Evolutionary conservation across 2,329 filamentous ascomycete genomes (phyloP).

Genomic region (Drechslerella coelobrocha): DNA sequence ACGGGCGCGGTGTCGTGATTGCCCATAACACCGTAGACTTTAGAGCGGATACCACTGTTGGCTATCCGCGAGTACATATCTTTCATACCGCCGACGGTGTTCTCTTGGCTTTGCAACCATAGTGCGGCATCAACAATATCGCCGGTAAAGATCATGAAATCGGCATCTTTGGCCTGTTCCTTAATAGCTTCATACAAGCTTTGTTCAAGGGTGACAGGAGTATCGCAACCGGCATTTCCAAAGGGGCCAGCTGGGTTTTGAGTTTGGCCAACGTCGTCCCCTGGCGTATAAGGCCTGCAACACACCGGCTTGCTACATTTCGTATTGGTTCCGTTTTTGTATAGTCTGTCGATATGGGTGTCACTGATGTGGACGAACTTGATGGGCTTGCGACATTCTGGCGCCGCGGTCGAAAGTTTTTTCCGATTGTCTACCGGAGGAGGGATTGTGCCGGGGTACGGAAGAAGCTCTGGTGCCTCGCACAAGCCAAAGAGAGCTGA

Average conservation of each 20-base stretch:
- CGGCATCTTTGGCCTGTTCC: constrained; percentile 57
- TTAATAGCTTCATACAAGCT: constrained; percentile 62
- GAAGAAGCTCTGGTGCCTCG: constrained; percentile 20
- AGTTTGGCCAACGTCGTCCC: constrained; percentile 62
- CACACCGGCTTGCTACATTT: constrained; percentile 68
- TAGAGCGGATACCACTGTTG: constrained; percentile 56
- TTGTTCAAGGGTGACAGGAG: constrained; percentile 63
- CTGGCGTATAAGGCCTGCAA: constrained; percentile 64
- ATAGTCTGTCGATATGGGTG: constrained; percentile 67
- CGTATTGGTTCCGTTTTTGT: constrained; percentile 64
- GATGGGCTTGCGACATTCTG: constrained; percentile 17
- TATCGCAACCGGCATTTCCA: constrained; percentile 65
- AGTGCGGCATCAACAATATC: constrained; percentile 66
- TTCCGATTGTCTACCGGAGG: constrained; percentile 22
- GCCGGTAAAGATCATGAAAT: constrained; percentile 68
- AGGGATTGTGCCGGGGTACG: constrained; percentile 40
- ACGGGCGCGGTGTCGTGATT: constrained; percentile 67
- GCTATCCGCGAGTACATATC: constrained; percentile 63
- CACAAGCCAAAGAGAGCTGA: constrained; percentile 38
- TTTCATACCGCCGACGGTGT: constrained; percentile 57
- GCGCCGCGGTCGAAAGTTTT: too few relatives aligned
- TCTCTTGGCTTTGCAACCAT: constrained; percentile 60
- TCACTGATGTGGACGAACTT: constrained; percentile 68
- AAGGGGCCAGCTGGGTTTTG: constrained; percentile 63
- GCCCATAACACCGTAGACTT: constrained; percentile 65